Evolutionary conservation across 1,284 basidiomycete species (phyloP), one percentile per base, ranked within the genome.

Genomic region (Tremellales sp.): DNA sequence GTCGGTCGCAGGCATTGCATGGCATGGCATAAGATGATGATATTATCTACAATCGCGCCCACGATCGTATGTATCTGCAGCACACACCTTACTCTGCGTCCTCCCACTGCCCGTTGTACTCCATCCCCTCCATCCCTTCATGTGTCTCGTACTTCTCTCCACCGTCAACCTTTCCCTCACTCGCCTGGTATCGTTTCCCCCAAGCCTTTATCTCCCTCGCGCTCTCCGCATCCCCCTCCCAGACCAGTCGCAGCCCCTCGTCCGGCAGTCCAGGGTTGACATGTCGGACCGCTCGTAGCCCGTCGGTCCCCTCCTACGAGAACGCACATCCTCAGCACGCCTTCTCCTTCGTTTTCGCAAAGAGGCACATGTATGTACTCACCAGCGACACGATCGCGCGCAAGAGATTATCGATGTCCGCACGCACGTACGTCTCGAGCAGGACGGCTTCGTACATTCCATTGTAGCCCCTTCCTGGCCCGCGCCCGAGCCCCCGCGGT

Each of bases 211-310:
- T 45, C 24, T 58, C 56, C 10, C 36, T 44, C 7, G 37, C 33
- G 2, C 41, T 50, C 19, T 24, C 33, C 1, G 10, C 43, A 16
- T 36, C 44, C 5, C 45, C 47, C 28, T 31, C 22, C 57, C 54
- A 59, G 7, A 58, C 29, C 5, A 58, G 13, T 5, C 53, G 37
- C 7, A 53, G 24, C 5, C 56, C 53, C 35, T 57, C 53, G 37
- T 58, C 56, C 34, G 50, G 43, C 25, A 21, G 28, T 19, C 38
- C 22, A 25, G 51, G 49, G 26, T 59, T 59, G 29, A 45, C 12
- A 38, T 58, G 53, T 40, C 56, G 46, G 1, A 53, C 33, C 3
- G 49, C 53, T 14, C 42, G 29, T 3, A 39, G 43, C 10, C 41
- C 47, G 24, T 14, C 16, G 9, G 38, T 5, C 8, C 26, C 19